Evolutionary conservation across 148 eudicot species (phyloP).

Genomic region (Chenopodium berlandieri): DNA sequence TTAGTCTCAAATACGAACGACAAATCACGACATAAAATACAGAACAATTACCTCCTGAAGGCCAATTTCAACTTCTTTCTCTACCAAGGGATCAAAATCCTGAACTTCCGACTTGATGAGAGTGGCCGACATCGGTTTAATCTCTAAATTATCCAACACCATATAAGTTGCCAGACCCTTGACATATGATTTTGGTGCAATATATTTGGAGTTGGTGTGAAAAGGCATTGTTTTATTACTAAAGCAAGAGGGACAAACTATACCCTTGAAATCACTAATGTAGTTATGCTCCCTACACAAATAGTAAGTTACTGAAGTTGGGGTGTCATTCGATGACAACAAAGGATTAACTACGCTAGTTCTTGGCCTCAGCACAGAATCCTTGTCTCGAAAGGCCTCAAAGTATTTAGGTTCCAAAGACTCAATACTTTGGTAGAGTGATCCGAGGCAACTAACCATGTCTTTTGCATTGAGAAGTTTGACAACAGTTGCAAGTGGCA

Average conservation of each 20-base stretch:
- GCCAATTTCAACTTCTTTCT: conserved; percentile 24
- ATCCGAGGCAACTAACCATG: conserved; percentile 15
- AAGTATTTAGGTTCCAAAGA: neutral
- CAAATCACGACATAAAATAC: too few relatives aligned
- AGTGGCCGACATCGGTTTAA: conserved; percentile 26
- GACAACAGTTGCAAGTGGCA: conserved; percentile 29
- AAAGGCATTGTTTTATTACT: too few relatives aligned
- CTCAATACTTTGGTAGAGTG: conserved; percentile 14
- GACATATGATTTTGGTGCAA: conserved; percentile 8
- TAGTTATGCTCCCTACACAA: neutral
- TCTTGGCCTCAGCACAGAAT: neutral
- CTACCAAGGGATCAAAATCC: conserved; percentile 11
- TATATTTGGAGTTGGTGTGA: too few relatives aligned
- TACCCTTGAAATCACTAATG: neutral
- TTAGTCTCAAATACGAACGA: too few relatives aligned
- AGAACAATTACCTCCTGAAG: conserved; percentile 18
- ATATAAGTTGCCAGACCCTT: conserved; percentile 29
- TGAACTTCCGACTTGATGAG: conserved; percentile 10
- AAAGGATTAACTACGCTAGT: neutral
- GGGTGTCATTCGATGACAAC: neutral
- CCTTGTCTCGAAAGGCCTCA: neutral
- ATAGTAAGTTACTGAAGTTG: neutral
- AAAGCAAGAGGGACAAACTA: too few relatives aligned
- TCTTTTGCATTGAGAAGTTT: neutral
- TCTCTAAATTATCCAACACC: conserved; percentile 29